These are phyloP conservation scores for Leccinum olivaceopallidum DNA, from an alignment of 768 basidiomycete species.

Conservation along the genomic window DNA sequence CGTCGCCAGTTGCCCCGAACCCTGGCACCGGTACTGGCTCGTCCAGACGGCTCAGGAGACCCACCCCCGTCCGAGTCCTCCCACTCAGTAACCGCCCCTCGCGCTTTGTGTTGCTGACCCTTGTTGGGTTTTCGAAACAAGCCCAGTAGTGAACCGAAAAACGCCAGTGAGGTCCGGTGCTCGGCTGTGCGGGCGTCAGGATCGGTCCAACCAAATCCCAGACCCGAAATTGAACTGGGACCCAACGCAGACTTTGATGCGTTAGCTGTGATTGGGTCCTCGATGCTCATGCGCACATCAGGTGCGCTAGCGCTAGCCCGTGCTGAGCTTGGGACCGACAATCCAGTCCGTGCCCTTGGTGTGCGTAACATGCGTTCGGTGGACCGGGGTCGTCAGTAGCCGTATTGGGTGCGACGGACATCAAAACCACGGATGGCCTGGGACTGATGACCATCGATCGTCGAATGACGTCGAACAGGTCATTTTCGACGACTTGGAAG, in stretches of 20 bases:
- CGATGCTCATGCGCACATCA: slow-evolving; percentile 2
- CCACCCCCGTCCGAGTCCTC: too few species aligned
- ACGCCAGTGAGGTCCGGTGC: slow-evolving; percentile 15
- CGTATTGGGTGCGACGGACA: background rate
- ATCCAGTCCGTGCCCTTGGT: background rate
- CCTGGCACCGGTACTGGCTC: background rate
- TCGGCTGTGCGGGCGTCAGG: background rate
- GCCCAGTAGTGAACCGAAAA: background rate
- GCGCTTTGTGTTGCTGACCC: too few species aligned
- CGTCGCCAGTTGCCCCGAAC: background rate
- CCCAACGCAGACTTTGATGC: background rate
- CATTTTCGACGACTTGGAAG: slow-evolving; percentile 29
- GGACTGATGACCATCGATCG: slow-evolving; percentile 9
- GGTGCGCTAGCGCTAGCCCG: background rate
- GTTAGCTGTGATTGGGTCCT: background rate
- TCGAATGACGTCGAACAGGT: slow-evolving; percentile 27
- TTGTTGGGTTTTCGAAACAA: too few species aligned
- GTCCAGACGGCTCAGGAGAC: background rate
- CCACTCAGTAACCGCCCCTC: too few species aligned
- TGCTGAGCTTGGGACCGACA: background rate
- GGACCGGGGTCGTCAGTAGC: background rate
- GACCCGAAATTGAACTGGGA: background rate
- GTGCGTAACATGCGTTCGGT: too few species aligned
- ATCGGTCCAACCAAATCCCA: too few species aligned
- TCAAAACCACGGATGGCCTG: too few species aligned